Evolutionary conservation across 176 grass and related monocot genomes (phyloP).

Genomic region (Raddia distichophylla): DNA sequence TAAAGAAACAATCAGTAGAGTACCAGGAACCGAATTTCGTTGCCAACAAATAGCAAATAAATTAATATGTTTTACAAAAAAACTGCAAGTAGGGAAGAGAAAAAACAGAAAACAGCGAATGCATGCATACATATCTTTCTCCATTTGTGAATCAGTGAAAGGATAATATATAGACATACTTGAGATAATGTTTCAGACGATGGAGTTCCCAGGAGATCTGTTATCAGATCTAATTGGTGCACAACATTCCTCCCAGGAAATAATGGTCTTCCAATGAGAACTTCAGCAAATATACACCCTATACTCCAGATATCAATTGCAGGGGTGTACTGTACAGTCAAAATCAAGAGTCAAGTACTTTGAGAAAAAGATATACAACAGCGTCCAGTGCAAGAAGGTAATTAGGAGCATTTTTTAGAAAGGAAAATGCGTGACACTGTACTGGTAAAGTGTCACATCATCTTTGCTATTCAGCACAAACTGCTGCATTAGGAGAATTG

Average conservation of each 20-base stretch:
- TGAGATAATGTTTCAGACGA: slow-evolving; percentile 55
- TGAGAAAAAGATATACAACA: slow-evolving; percentile 15
- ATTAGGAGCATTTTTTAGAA: slow-evolving; percentile 26
- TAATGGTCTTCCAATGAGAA: slow-evolving; percentile 66
- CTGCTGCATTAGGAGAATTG: background rate
- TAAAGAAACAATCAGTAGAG: slow-evolving; percentile 19
- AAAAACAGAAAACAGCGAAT: slow-evolving; percentile 10
- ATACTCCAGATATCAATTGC: slow-evolving; percentile 94
- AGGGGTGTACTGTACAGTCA: slow-evolving; percentile 63
- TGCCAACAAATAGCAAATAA: slow-evolving; percentile 17
- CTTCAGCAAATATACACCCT: slow-evolving; percentile 92
- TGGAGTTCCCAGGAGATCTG: slow-evolving; percentile 72
- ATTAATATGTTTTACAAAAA: slow-evolving; percentile 17
- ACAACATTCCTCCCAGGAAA: slow-evolving; percentile 93
- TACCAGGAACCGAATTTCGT: background rate
- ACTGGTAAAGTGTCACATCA: background rate
- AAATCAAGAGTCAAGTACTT: slow-evolving; percentile 12
- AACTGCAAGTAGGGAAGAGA: slow-evolving; percentile 24
- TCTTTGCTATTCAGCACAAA: slow-evolving; percentile 14
- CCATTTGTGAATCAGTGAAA: slow-evolving; percentile 18
- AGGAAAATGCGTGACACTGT: slow-evolving; percentile 1
- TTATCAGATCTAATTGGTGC: slow-evolving; percentile 88
- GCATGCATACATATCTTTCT: slow-evolving; percentile 1
- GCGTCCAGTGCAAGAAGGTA: slow-evolving; percentile 16
- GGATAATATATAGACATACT: slow-evolving; percentile 46